phyloP scores from a whole-genome alignment of 768 basidiomycete genomes.

The Lentinula edodes region DNA sequence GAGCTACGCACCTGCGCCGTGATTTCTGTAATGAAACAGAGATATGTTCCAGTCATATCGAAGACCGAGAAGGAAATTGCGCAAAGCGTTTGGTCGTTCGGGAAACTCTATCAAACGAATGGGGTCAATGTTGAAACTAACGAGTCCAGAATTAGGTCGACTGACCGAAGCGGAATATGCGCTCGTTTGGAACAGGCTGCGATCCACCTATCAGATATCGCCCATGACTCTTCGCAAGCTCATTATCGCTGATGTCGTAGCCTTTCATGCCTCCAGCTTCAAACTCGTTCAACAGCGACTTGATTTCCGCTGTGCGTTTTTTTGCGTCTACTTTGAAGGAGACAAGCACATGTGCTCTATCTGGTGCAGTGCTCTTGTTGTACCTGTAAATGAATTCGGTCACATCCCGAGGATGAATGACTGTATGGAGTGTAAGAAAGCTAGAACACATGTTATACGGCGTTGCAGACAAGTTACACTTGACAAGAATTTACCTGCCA shows the following conservation, averaged over 20 bases:
- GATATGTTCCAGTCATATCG: constrained; percentile 91
- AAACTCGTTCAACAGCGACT: constrained; percentile 58
- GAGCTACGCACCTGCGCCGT: constrained; percentile 75
- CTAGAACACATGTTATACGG: constrained; percentile 31
- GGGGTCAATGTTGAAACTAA: neutral
- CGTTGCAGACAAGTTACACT: neutral
- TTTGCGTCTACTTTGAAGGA: constrained; percentile 80
- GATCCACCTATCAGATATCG: constrained; percentile 94
- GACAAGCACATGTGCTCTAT: constrained; percentile 79
- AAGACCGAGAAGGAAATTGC: constrained; percentile 82
- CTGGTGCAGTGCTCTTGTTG: constrained; percentile 50
- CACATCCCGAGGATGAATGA: constrained; percentile 86
- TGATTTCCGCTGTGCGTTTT: constrained; percentile 55
- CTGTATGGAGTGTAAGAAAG: constrained; percentile 80
- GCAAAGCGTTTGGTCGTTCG: constrained; percentile 86
- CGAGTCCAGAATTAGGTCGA: constrained; percentile 9
- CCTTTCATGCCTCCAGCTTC: constrained; percentile 70
- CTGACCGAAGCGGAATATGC: constrained; percentile 90
- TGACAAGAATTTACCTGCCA: constrained; percentile 59
- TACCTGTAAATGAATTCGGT: constrained; percentile 97
- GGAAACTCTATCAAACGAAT: constrained; percentile 70
- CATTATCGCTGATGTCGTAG: constrained; percentile 88
- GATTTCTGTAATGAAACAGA: constrained; percentile 96
- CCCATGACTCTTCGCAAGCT: constrained; percentile 91
- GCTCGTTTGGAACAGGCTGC: constrained; percentile 71